Base-by-base conservation (phyloP, 192 early-diverging fungal species). In the Diversispora eburnea region DNA sequence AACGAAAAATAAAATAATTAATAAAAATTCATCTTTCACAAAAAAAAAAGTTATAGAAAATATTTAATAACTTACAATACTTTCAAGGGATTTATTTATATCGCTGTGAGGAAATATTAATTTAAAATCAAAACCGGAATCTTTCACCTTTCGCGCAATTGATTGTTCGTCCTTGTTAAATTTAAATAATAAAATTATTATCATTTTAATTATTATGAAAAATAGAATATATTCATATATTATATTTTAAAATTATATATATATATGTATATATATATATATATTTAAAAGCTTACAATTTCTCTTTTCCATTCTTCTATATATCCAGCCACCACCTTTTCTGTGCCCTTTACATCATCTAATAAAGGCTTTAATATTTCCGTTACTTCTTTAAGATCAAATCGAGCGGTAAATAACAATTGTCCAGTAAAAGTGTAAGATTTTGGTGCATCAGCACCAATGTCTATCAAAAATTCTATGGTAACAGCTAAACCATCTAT, bases 371-470 rank as follows among this genome's bases (percentile, higher is more conserved):
- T 71, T 66, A 86, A 57, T 17, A 80, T 42, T 51, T 85, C 79
- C 25, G 75, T 17, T 3, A 88, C 61, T 41, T 82, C 81, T 4
- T 71, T 15, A 17, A 87, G 66, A n/a, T 88, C 82, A 66, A 91
- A 79, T 41, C 70, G 77, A 5, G 82, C 80, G n/a, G 74, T 78
- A 42, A 81, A 81, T 67, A 93, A 75, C 46, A 93, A 77, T 65
- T 84, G 85, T 45, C 84, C 89, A 58, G 89, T 82, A 81, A 82
- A 85, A 48, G 81, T 83, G 82, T 84, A 89, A 10, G 86, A 88
- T 54, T 86, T 81, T 20, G 92, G 92, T 1, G 87, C 84, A 77
- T 94, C 93, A 46, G 86, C 81, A 8, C 86, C 85, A 54, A 91
- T 79, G 72, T 96, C 94, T 51, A 90, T 86, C 58, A 92, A 77